phyloP scores from a whole-genome alignment of 257 asterid species.

The Sherardia arvensis region DNA sequence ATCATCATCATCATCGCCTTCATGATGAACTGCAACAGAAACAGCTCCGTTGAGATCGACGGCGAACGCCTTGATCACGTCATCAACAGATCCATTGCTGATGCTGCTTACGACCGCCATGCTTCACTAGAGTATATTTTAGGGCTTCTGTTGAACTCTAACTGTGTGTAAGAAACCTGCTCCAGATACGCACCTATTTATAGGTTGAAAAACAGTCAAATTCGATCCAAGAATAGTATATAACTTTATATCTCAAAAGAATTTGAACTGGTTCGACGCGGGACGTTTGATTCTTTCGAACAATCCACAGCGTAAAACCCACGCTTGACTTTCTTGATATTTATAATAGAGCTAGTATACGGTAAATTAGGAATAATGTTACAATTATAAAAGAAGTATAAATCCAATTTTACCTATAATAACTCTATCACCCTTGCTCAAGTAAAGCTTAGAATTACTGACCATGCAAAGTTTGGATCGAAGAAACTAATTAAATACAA shows the following conservation, averaged over 20 bases:
- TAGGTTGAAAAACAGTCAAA: not conserved
- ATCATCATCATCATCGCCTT: constrained; percentile 18
- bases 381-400: no score
- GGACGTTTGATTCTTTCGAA: not conserved
- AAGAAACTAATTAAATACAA: no score
- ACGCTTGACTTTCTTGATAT: no score
- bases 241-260: not conserved
- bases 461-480: no score
- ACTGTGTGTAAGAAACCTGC: not conserved
- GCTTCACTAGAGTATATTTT: no score
- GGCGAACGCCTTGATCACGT: not conserved
- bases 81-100: constrained; percentile 3
- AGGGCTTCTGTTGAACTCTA: not conserved
- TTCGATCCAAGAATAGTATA: not conserved
- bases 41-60: not conserved
- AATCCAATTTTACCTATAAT: no score
- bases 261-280: not conserved
- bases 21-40: constrained; percentile 8
- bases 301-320: no score
- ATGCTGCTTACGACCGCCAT: constrained; percentile 10
- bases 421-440: no score
- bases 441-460: no score
- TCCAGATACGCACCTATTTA: not conserved
- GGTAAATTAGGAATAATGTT: no score
- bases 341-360: no score